Conservation (phyloP, 257 asterid genomes). For the Ballota nigra region DNA sequence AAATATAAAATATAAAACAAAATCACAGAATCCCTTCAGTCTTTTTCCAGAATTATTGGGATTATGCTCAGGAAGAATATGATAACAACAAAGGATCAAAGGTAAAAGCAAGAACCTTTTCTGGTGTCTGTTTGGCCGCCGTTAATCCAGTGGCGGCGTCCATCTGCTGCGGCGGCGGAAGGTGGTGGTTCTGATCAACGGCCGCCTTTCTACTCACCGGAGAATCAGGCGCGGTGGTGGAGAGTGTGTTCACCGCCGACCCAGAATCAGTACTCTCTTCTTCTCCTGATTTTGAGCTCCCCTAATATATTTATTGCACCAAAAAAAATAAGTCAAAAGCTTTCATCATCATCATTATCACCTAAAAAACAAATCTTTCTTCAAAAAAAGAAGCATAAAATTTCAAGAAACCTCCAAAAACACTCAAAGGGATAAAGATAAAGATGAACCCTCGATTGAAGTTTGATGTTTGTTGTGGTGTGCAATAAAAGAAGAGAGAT, state of each 20-base stretch:
- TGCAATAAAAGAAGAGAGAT: conserved; percentile 7
- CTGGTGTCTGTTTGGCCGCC: conserved; percentile 41
- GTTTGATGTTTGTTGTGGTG: not conserved
- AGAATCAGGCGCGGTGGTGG: conserved; percentile 55
- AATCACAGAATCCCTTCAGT: conserved; percentile 47
- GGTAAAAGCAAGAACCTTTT: conserved; percentile 45
- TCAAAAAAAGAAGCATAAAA: not conserved
- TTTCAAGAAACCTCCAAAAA: conserved; percentile 33
- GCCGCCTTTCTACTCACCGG: conserved; percentile 51
- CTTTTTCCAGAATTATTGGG: conserved; percentile 41
- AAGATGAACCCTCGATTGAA: not conserved
- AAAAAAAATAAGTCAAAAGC: conserved; percentile 30
- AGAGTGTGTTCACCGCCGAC: conserved; percentile 56
- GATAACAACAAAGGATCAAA: not conserved
- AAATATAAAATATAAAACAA: not conserved
- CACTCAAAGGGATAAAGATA: conserved; percentile 19
- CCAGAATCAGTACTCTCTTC: conserved; percentile 77
- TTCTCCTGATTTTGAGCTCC: conserved; percentile 81
- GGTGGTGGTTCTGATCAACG: conserved; percentile 32
- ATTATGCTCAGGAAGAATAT: conserved; percentile 12
- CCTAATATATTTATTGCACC: conserved; percentile 40
- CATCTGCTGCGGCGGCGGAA: conserved; percentile 36
- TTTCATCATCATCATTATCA: conserved; percentile 24
- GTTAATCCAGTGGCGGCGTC: conserved; percentile 43
- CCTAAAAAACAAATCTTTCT: conserved; percentile 8